These are phyloP conservation scores for Iberis pinnata DNA, from an alignment of 345 rosid genomes.

Conservation along the genomic window DNA sequence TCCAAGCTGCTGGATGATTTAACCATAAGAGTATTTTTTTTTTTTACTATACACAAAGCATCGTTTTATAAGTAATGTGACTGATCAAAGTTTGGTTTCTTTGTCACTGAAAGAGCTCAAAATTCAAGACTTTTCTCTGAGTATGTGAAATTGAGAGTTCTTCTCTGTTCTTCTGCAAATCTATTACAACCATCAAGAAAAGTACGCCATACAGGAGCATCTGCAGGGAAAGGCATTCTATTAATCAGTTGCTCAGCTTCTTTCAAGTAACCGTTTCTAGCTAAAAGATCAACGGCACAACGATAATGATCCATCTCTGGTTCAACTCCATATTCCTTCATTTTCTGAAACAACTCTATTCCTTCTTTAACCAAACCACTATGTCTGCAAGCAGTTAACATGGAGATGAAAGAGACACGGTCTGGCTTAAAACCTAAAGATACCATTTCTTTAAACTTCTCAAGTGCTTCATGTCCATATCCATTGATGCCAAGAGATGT, in stretches of 20 bases:
- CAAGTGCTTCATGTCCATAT: constrained; percentile 47
- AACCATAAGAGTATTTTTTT: constrained; percentile 1
- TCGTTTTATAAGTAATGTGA: constrained; percentile 23
- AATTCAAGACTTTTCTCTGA: constrained; percentile 18
- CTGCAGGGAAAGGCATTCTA: constrained; percentile 68
- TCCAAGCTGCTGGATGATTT: constrained; percentile 68
- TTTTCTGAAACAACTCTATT: constrained; percentile 49
- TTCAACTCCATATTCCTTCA: constrained; percentile 50
- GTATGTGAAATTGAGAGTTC: constrained; percentile 9
- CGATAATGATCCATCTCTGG: constrained; percentile 74
- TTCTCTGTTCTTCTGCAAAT: constrained; percentile 22
- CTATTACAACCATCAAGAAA: constrained; percentile 69
- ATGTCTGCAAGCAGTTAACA: constrained; percentile 66
- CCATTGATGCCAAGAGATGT: constrained; percentile 71
- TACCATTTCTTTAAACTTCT: constrained; percentile 51
- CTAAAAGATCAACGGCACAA: constrained; percentile 62
- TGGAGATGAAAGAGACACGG: constrained; percentile 56
- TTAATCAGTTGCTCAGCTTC: constrained; percentile 62
- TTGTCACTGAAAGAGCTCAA: constrained; percentile 15
- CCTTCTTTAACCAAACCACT: constrained; percentile 72
- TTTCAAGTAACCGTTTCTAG: constrained; percentile 45
- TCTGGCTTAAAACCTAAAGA: constrained; percentile 55
- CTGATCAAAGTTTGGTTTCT: constrained; percentile 21
- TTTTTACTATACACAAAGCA: constrained; percentile 17
- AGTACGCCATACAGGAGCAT: constrained; percentile 57